A percentile compares a stretch with the other conserved stretches of the same genome.
phyloP scores from a whole-genome alignment of 441 rosid genomes.

The Erodium trifolium region DNA sequence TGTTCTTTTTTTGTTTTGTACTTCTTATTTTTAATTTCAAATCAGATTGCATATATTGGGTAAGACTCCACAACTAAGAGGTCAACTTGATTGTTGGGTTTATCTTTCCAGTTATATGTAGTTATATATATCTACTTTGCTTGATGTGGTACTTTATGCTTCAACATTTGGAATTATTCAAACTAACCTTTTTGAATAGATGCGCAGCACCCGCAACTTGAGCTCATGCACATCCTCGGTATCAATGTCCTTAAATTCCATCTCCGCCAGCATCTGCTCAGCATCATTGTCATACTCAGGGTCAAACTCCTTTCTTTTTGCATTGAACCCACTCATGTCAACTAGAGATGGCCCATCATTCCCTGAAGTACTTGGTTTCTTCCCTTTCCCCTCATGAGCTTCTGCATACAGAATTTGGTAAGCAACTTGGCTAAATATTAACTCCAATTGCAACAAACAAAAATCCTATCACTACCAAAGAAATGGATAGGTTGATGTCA shows the following conservation, averaged over 20 bases:
- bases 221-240: slow-evolving; percentile 74
- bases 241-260: slow-evolving; percentile 91
- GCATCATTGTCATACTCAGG: slow-evolving; percentile 92
- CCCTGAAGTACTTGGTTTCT: slow-evolving; percentile 16
- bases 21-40: not conserved
- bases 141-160: not conserved
- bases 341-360: slow-evolving; percentile 58
- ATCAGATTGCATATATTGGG: not conserved
- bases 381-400: slow-evolving; percentile 12
- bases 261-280: slow-evolving; percentile 87
- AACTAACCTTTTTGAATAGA: slow-evolving; percentile 62
- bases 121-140: too few relatives aligned
- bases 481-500: not conserved
- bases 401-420: not conserved
- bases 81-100: too few relatives aligned
- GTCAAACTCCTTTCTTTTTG: slow-evolving; percentile 81
- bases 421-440: not conserved
- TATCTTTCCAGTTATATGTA: too few relatives aligned
- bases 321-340: slow-evolving; percentile 66
- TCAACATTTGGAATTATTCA: not conserved
- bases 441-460: not conserved
- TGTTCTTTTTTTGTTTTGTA: too few relatives aligned
- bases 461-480: not conserved
- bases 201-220: slow-evolving; percentile 72
- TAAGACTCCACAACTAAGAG: not conserved